A percentile compares a stretch with the other conserved stretches of the same genome.
phyloP scores from a whole-genome alignment of 495 filamentous ascomycete genomes.

The Aspergillus leporis region DNA sequence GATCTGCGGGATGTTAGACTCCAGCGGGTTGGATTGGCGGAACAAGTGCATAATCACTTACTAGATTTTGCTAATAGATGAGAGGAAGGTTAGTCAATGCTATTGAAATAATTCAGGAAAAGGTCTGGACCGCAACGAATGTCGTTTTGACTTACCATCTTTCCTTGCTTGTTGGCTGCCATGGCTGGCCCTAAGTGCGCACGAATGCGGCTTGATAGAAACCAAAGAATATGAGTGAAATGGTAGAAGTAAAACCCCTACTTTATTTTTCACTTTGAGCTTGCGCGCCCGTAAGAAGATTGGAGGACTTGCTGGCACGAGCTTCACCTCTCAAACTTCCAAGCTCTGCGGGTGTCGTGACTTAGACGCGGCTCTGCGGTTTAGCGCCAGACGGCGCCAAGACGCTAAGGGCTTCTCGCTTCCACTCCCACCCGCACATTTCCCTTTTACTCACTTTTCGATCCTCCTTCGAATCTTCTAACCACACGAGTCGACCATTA shows the following conservation, averaged over 20 bases:
- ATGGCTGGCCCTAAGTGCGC: slow-evolving; percentile 62
- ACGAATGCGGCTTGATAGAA: slow-evolving; percentile 66
- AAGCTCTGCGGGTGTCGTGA: slow-evolving; percentile 10
- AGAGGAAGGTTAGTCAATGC: slow-evolving; percentile 60
- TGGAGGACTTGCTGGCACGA: slow-evolving; percentile 5
- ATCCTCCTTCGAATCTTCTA: slow-evolving; percentile 29
- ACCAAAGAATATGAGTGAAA: slow-evolving; percentile 53
- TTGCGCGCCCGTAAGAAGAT: slow-evolving; percentile 15
- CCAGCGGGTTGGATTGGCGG: not conserved
- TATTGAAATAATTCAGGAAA: not conserved
- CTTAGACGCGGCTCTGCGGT: slow-evolving; percentile 26
- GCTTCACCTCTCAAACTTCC: slow-evolving; percentile 3
- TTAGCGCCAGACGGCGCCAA: slow-evolving; percentile 32
- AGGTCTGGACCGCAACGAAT: slow-evolving; percentile 31
- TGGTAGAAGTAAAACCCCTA: slow-evolving; percentile 30
- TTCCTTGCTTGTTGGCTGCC: slow-evolving; percentile 91
- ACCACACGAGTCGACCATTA: slow-evolving; percentile 47
- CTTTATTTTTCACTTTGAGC: slow-evolving; percentile 11
- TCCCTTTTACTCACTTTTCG: slow-evolving; percentile 42
- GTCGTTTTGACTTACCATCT: slow-evolving; percentile 78
- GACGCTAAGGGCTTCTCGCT: slow-evolving; percentile 45
- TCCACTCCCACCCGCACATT: slow-evolving; percentile 45
- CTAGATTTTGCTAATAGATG: slow-evolving; percentile 81
- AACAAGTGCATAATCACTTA: slow-evolving; percentile 54
- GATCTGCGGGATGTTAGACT: slow-evolving; percentile 64